Evolutionary conservation across 2,329 filamentous ascomycete species (phyloP), one percentile per base, ranked within the genome.

Genomic region (Fusarium poae): DNA sequence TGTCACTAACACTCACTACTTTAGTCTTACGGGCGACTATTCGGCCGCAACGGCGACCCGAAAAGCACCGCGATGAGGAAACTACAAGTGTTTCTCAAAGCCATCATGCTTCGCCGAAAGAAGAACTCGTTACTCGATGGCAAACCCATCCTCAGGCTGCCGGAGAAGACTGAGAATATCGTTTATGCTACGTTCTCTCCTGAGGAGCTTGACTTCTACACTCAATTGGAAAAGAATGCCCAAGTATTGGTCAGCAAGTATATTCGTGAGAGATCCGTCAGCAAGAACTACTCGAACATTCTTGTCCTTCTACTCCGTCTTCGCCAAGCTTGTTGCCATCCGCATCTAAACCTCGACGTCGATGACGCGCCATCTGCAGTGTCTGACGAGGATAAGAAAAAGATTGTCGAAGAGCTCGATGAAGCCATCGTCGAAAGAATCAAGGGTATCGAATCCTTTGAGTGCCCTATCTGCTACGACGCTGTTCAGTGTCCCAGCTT

Each of bases 401-500:
- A 84, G 3, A 83, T 92, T 21, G 92, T 93, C 2, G 86, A 86
- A 72, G 76, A 82, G 21, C 81, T 97, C 13, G 77, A 82, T 8
- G 70, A 78, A 1, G 82, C 87, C 18, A 91, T 93, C 15, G 83
- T 97, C 20, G 75, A 82, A n/a, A 88, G 92, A 9, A 85, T 96
- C 75, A 91, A 82, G 70, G 76, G 74, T 2, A 76, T 78, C 1
- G 83, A 88, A 2, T 85, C 83, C 3, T 92, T 95, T 50, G 91
- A 94, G 75, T 97, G 94, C 74, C 92, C 92, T 0, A 89, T 96
- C 21, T 97, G 94, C 77, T 90, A 92, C 61, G 94, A 97, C 73
- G 89, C 84, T 4, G 88, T 91, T 9, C 83, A 86, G 16, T 94
- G 94, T 65, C 92, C 92, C 0, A 87, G 87, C 5, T 92, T 97